Conservation (phyloP, 2,329 filamentous ascomycete species). For the Colletotrichum aenigma region DNA sequence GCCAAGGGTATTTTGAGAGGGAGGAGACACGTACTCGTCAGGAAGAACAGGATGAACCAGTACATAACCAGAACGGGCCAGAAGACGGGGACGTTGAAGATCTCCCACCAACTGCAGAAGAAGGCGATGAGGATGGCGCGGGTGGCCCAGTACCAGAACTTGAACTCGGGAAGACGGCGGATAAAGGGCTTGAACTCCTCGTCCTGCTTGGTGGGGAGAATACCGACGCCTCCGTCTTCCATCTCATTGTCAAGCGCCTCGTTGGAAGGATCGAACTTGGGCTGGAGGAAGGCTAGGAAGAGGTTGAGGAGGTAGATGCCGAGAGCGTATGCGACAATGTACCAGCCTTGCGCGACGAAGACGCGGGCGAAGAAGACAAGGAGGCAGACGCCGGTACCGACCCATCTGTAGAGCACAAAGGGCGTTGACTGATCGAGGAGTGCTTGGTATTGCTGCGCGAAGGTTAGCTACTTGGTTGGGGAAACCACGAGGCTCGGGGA, state of each 20-base stretch:
- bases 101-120: slow-evolving; percentile 86
- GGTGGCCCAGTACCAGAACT: slow-evolving; percentile 98
- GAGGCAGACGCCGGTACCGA: slow-evolving; percentile 77
- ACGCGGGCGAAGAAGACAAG: slow-evolving; percentile 88
- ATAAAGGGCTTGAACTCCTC: slow-evolving; percentile 99
- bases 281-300: slow-evolving; percentile 97
- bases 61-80: slow-evolving; percentile 99
- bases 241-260: slow-evolving; percentile 91
- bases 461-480: slow-evolving; percentile 20
- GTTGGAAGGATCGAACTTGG: slow-evolving; percentile 97
- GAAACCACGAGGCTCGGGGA: neutral
- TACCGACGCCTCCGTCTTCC: slow-evolving; percentile 85
- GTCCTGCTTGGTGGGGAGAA: slow-evolving; percentile 91
- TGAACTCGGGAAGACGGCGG: slow-evolving; percentile 94
- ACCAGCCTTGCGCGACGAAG: slow-evolving; percentile 94
- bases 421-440: slow-evolving; percentile 94
- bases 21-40: slow-evolving; percentile 77
- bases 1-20: neutral
- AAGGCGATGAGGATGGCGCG: slow-evolving; percentile 85
- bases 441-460: slow-evolving; percentile 82
- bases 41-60: slow-evolving; percentile 94
- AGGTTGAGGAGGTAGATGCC: slow-evolving; percentile 99
- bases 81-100: slow-evolving; percentile 98
- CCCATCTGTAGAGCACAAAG: slow-evolving; percentile 88
- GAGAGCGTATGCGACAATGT: slow-evolving; percentile 97